A percentile compares a stretch with the other conserved stretches of the same genome.
These are phyloP conservation scores for Pestalotiopsis fici DNA, from an alignment of 2,329 filamentous ascomycete species.

Conservation along the genomic window DNA sequence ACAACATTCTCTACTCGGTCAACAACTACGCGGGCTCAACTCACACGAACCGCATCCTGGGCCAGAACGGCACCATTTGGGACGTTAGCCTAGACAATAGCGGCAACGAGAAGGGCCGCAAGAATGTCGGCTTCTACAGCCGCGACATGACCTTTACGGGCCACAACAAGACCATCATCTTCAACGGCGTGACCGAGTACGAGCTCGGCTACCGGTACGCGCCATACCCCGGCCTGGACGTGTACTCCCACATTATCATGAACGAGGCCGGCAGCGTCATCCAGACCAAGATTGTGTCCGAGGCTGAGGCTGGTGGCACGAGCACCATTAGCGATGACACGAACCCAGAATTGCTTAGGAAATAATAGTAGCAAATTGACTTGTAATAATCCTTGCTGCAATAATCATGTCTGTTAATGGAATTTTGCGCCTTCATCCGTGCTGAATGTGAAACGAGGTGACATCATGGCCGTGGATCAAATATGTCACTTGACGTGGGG, in stretches of 20 bases:
- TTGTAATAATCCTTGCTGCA: not conserved
- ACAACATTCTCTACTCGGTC: slow-evolving; percentile 62
- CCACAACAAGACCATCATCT: slow-evolving; percentile 45
- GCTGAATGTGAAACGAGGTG: not conserved
- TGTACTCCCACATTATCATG: slow-evolving; percentile 49
- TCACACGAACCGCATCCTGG: slow-evolving; percentile 58
- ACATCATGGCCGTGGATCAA: not conserved
- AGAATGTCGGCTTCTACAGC: slow-evolving; percentile 49
- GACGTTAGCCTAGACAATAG: slow-evolving; percentile 56
- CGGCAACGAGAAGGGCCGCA: slow-evolving; percentile 43
- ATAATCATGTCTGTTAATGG: not conserved
- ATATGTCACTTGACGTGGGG: not conserved
- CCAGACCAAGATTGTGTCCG: slow-evolving; percentile 51
- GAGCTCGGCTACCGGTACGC: slow-evolving; percentile 56
- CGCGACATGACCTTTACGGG: slow-evolving; percentile 57
- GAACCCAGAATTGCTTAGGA: slow-evolving; percentile 10
- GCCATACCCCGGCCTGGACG: slow-evolving; percentile 48
- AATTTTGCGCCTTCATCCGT: not conserved
- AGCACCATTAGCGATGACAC: slow-evolving; percentile 48
- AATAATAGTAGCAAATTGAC: not conserved
- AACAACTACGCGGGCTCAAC: slow-evolving; percentile 59
- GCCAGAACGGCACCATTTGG: slow-evolving; percentile 55
- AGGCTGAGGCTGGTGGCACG: slow-evolving; percentile 51
- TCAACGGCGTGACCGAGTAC: slow-evolving; percentile 44
- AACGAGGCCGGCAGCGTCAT: slow-evolving; percentile 47